A percentile compares a stretch with the other conserved stretches of the same genome.
These are phyloP conservation scores for Kluyveromyces dobzhanskii DNA, from an alignment of 805 yeast genomes.

Conservation along the genomic window DNA sequence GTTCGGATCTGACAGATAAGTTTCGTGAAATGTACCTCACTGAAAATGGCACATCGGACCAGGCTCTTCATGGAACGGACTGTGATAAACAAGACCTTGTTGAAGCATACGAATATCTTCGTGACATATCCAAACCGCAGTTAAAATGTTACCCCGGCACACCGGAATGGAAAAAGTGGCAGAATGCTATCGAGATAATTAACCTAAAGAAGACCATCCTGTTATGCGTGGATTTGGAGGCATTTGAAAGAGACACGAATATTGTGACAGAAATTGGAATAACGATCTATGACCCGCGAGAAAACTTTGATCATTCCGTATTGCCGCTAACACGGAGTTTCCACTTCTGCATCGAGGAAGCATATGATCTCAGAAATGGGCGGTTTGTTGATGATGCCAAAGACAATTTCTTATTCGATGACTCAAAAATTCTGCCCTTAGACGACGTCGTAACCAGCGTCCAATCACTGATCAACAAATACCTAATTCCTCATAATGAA, in stretches of 20 bases:
- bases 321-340: constrained; percentile 35
- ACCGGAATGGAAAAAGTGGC: not conserved
- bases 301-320: constrained; percentile 30
- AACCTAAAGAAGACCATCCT: constrained; percentile 25
- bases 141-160: not conserved
- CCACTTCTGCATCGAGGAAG: constrained; percentile 40
- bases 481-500: constrained; percentile 28
- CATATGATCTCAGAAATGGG: constrained; percentile 38
- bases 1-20: not conserved
- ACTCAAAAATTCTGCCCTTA: constrained; percentile 35
- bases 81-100: too few relatives aligned
- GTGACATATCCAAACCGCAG: not conserved
- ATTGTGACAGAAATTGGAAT: constrained; percentile 51
- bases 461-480: constrained; percentile 37
- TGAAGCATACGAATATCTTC: too few relatives aligned
- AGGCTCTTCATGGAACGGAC: too few relatives aligned
- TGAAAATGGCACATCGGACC: too few relatives aligned
- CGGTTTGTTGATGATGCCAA: constrained; percentile 47
- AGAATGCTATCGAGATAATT: constrained; percentile 15
- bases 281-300: constrained; percentile 46
- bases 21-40: too few relatives aligned
- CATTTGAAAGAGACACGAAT: constrained; percentile 38
- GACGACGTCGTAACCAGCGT: constrained; percentile 32
- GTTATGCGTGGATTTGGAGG: constrained; percentile 50
- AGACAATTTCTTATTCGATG: constrained; percentile 42